Percentiles rank a stretch among this genome's conserved stretches.
These are phyloP conservation scores for Didymella pomorum DNA, from an alignment of 2,329 filamentous ascomycete species.

Conservation along the genomic window DNA sequence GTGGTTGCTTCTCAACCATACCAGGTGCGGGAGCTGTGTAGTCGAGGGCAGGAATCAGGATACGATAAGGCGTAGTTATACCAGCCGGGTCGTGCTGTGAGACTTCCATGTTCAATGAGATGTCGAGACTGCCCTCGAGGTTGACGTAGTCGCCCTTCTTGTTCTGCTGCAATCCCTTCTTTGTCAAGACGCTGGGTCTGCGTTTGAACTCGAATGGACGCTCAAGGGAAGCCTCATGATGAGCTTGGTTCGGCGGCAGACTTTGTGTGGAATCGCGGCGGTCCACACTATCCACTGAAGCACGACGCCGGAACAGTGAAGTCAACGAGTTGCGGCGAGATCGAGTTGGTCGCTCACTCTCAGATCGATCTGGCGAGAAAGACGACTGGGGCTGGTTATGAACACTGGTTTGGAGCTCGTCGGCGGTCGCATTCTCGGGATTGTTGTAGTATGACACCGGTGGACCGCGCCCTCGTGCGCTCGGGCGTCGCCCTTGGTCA, in stretches of 20 bases:
- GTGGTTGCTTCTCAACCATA: slow-evolving; percentile 30
- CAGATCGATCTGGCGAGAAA: slow-evolving; percentile 47
- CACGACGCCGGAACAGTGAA: slow-evolving; percentile 45
- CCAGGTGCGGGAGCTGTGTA: slow-evolving; percentile 46
- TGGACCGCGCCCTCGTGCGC: slow-evolving; percentile 41
- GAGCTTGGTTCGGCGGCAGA: slow-evolving; percentile 26
- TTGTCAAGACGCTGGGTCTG: slow-evolving; percentile 54
- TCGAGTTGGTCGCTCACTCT: slow-evolving; percentile 36
- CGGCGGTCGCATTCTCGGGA: slow-evolving; percentile 44
- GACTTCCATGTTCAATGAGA: slow-evolving; percentile 89
- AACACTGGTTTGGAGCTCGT: slow-evolving; percentile 35
- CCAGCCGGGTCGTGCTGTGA: slow-evolving; percentile 85
- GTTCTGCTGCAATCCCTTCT: slow-evolving; percentile 48
- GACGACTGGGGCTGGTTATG: slow-evolving; percentile 43
- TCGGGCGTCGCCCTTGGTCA: slow-evolving; percentile 35
- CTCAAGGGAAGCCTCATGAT: slow-evolving; percentile 27
- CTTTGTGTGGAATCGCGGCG: slow-evolving; percentile 40
- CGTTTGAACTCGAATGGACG: slow-evolving; percentile 55
- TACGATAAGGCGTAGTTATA: slow-evolving; percentile 84
- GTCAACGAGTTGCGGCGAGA: slow-evolving; percentile 47
- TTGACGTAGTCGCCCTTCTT: slow-evolving; percentile 63
- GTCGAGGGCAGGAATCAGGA: slow-evolving; percentile 80
- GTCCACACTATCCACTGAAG: slow-evolving; percentile 40
- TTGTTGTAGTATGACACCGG: slow-evolving; percentile 52
- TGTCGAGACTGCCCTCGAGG: slow-evolving; percentile 82